phyloP scores from a whole-genome alignment of 164 flowering plant genomes.

The Tinospora cordifolia region DNA sequence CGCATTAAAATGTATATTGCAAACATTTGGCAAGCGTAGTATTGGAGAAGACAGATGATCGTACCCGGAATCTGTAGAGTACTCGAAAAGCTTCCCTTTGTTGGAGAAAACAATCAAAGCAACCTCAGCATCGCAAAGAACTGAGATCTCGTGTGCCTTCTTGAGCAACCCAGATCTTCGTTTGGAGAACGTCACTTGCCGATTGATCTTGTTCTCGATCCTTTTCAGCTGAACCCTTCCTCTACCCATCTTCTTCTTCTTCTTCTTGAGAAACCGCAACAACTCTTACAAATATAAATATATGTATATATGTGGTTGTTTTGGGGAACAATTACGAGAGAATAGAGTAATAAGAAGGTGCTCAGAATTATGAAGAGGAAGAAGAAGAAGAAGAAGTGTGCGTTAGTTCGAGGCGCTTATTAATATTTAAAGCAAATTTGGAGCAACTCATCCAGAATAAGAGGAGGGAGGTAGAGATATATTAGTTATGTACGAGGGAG shows the following conservation, averaged over 20 bases:
- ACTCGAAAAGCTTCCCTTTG: slow-evolving; percentile 30
- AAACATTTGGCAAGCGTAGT: no score
- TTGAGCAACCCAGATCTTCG: slow-evolving; percentile 26
- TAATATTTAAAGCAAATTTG: no score
- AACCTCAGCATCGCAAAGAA: slow-evolving; percentile 33
- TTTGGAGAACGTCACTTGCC: slow-evolving; percentile 35
- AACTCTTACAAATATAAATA: not conserved
- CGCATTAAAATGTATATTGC: no score
- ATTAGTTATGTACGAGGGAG: no score
- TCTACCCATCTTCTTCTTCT: slow-evolving; percentile 23
- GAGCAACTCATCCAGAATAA: no score
- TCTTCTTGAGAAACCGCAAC: not conserved
- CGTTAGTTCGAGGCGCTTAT: no score
- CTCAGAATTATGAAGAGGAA: no score
- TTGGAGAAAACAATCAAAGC: slow-evolving; percentile 30
- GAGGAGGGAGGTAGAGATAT: no score
- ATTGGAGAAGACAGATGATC: not conserved
- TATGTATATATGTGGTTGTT: no score
- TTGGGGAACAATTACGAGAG: no score
- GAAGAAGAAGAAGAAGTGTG: no score
- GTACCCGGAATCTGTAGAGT: slow-evolving; percentile 25
- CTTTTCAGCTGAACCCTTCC: slow-evolving; percentile 33
- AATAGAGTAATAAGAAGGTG: no score
- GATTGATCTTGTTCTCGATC: slow-evolving; percentile 34
- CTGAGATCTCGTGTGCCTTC: slow-evolving; percentile 35